These are phyloP conservation scores for Amauroascus verrucosus DNA, from an alignment of 2,329 filamentous ascomycete genomes.

Conservation along the genomic window DNA sequence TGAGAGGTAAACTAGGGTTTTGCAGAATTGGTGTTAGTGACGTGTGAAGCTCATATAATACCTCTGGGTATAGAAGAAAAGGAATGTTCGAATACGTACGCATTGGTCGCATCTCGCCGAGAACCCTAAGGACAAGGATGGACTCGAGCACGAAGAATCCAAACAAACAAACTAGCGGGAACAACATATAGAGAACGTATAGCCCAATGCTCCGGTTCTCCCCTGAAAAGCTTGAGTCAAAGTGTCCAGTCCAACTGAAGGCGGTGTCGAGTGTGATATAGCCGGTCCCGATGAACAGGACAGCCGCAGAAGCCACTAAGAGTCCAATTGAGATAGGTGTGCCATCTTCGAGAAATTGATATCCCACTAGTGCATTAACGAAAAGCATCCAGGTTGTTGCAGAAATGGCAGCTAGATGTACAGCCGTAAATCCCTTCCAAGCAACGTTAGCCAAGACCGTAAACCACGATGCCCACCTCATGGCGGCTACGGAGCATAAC, in stretches of 20 bases:
- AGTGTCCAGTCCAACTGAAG: conserved; percentile 72
- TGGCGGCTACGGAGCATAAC: conserved; percentile 36
- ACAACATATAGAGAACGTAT: conserved; percentile 87
- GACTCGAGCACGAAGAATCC: conserved; percentile 76
- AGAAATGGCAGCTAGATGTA: conserved; percentile 81
- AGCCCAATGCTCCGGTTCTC: conserved; percentile 67
- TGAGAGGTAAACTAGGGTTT: conserved; percentile 55
- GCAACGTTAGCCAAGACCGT: background rate
- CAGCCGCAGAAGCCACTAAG: conserved; percentile 57
- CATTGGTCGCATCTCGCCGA: conserved; percentile 89
- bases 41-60: background rate
- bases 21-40: background rate
- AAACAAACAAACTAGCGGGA: conserved; percentile 79
- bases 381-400: conserved; percentile 85
- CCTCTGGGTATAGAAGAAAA: background rate
- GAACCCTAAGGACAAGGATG: conserved; percentile 70
- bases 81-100: conserved; percentile 37
- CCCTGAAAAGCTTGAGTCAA: conserved; percentile 48
- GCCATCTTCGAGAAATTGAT: conserved; percentile 86
- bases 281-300: conserved; percentile 78
- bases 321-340: conserved; percentile 73
- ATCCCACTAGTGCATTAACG: conserved; percentile 85
- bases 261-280: conserved; percentile 95
- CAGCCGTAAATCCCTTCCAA: conserved; percentile 67
- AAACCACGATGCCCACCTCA: background rate